Evolutionary conservation across 2,329 filamentous ascomycete genomes (phyloP).

Genomic region (Aspergillus quadrilineatus): DNA sequence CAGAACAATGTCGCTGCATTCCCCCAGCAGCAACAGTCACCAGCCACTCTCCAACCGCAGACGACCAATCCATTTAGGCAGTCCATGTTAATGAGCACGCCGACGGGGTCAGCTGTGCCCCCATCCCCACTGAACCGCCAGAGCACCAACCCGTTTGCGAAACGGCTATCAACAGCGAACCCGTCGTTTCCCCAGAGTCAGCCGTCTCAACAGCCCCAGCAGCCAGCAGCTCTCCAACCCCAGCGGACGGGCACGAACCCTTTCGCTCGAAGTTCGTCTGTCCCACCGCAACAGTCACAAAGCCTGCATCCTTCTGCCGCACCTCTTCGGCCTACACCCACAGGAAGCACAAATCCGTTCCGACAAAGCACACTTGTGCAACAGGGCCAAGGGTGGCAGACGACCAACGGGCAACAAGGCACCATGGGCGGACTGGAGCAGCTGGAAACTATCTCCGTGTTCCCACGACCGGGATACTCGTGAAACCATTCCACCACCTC

Average conservation of each 20-base stretch:
- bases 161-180: conserved; percentile 47
- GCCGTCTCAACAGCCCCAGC: conserved; percentile 26
- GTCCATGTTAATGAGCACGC: conserved; percentile 67
- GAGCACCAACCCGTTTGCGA: conserved; percentile 85
- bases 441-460: conserved; percentile 76
- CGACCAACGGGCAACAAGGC: conserved; percentile 67
- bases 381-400: conserved; percentile 80
- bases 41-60: conserved; percentile 40
- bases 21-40: conserved; percentile 40
- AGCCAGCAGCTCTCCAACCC: conserved; percentile 41
- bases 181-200: conserved; percentile 29
- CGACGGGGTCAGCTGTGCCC: conserved; percentile 53
- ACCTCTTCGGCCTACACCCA: conserved; percentile 70
- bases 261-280: conserved; percentile 59
- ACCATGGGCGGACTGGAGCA: conserved; percentile 76
- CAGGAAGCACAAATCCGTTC: conserved; percentile 92
- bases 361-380: conserved; percentile 87
- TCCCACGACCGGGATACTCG: conserved; percentile 69
- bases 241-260: conserved; percentile 71
- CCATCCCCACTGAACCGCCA: conserved; percentile 56
- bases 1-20: conserved; percentile 51
- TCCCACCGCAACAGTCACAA: conserved; percentile 37
- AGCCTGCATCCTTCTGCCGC: conserved; percentile 38
- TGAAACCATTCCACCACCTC: neutral
- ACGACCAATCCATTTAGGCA: conserved; percentile 91